Conservation (phyloP, 495 filamentous ascomycete genomes). For the Penicillium soppii region DNA sequence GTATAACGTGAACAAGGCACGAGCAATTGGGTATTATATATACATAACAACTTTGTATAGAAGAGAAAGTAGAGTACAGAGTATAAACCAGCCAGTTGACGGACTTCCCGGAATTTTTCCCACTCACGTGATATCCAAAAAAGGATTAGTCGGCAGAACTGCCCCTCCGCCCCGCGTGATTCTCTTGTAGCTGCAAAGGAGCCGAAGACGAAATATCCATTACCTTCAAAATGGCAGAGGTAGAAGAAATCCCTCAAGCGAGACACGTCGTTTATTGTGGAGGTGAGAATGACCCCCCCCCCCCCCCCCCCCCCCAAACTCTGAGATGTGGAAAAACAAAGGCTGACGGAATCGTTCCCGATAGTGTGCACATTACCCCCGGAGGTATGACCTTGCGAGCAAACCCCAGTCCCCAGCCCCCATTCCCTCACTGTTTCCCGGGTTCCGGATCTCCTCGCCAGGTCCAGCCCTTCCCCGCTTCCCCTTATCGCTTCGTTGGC, state of each 20-base stretch:
- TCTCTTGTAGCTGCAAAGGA: background rate
- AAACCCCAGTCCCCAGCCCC: background rate
- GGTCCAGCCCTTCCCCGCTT: slow-evolving; percentile 3
- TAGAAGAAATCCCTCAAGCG: slow-evolving; percentile 48
- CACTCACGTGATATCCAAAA: slow-evolving; percentile 10
- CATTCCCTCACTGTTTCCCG: background rate
- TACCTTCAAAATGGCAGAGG: slow-evolving; percentile 39
- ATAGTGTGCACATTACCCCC: slow-evolving; percentile 90
- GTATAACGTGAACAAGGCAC: too few relatives aligned
- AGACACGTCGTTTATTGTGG: slow-evolving; percentile 76
- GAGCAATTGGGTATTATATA: too few relatives aligned
- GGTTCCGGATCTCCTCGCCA: background rate
- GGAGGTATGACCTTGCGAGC: slow-evolving; percentile 63
- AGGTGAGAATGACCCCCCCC: slow-evolving; percentile 57
- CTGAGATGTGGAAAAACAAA: too few relatives aligned
- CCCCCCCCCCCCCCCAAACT: too few relatives aligned
- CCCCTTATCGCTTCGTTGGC: slow-evolving; percentile 1
- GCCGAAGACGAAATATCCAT: background rate
- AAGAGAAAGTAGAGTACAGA: too few relatives aligned
- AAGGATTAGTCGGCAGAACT: slow-evolving; percentile 1
- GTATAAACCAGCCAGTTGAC: too few relatives aligned
- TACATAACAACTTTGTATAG: too few relatives aligned
- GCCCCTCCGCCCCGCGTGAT: slow-evolving; percentile 9
- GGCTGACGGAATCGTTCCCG: slow-evolving; percentile 14
- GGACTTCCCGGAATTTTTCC: too few relatives aligned